phyloP scores from a whole-genome alignment of 495 filamentous ascomycete species.

The Lasiosphaeris hirsuta region DNA sequence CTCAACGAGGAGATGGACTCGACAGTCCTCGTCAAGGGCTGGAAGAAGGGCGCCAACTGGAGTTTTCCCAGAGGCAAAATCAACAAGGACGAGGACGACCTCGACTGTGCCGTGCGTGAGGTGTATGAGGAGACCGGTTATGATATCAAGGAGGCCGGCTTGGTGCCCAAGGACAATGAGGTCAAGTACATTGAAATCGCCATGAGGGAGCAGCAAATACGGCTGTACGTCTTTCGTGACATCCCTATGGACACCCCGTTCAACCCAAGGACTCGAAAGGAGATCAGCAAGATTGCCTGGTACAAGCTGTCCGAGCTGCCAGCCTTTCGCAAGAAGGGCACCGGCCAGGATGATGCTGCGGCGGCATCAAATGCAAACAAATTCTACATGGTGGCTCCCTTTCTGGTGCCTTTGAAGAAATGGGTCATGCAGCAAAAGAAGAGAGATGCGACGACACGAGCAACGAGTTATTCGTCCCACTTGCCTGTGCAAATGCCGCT shows the following conservation, averaged over 20 bases:
- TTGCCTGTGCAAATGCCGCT: slow-evolving; percentile 24
- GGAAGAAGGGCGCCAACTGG: slow-evolving; percentile 96
- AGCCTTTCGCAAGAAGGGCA: slow-evolving; percentile 65
- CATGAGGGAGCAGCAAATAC: slow-evolving; percentile 89
- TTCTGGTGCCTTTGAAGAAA: slow-evolving; percentile 78
- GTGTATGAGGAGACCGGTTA: slow-evolving; percentile 95
- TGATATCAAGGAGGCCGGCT: slow-evolving; percentile 67
- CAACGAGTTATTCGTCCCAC: slow-evolving; percentile 18
- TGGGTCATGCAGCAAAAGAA: slow-evolving; percentile 86
- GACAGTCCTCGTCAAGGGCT: slow-evolving; percentile 88
- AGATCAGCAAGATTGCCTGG: slow-evolving; percentile 96
- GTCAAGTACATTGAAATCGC: slow-evolving; percentile 79
- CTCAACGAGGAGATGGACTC: slow-evolving; percentile 89
- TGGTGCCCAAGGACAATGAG: slow-evolving; percentile 64
- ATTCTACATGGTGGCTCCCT: slow-evolving; percentile 97
- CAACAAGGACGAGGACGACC: slow-evolving; percentile 89
- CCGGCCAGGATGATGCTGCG: slow-evolving; percentile 46
- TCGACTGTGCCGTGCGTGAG: slow-evolving; percentile 89
- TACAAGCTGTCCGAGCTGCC: slow-evolving; percentile 85
- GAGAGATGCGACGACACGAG: slow-evolving; percentile 46
- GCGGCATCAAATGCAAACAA: slow-evolving; percentile 69
- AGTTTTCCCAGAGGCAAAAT: slow-evolving; percentile 96
- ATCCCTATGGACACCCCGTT: slow-evolving; percentile 83
- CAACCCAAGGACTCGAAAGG: slow-evolving; percentile 85
- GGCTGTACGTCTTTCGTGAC: slow-evolving; percentile 83